Conservation (phyloP, 139 green algal genomes). For the Picocystis salinarum region DNA sequence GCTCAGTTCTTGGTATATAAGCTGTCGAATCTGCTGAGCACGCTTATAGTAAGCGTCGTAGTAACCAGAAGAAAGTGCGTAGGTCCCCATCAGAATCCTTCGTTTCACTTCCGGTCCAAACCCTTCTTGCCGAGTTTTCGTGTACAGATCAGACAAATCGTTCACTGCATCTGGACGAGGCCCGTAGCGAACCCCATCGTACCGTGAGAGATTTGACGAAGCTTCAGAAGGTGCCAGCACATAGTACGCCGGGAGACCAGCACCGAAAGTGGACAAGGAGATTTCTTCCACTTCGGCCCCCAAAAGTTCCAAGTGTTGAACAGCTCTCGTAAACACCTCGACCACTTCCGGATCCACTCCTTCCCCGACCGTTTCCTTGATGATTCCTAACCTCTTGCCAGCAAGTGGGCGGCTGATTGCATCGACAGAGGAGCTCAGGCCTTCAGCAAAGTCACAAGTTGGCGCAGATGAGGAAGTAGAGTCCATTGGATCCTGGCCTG, state of each 20-base stretch:
- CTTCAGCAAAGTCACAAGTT: slow-evolving; percentile 11
- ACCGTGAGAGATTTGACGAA: slow-evolving; percentile 81
- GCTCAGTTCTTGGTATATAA: slow-evolving; percentile 36
- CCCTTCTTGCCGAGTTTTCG: slow-evolving; percentile 26
- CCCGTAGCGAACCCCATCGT: slow-evolving; percentile 85
- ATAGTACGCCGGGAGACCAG: slow-evolving; percentile 88
- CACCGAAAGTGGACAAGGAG: slow-evolving; percentile 45
- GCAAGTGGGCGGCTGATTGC: slow-evolving; percentile 34
- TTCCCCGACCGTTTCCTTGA: slow-evolving; percentile 60
- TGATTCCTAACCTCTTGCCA: slow-evolving; percentile 47
- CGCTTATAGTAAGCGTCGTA: slow-evolving; percentile 93
- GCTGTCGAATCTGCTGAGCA: slow-evolving; percentile 79
- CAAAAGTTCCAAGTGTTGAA: slow-evolving; percentile 43
- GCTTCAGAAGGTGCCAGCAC: slow-evolving; percentile 81
- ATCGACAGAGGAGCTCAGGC: slow-evolving; percentile 17
- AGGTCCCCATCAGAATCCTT: slow-evolving; percentile 95
- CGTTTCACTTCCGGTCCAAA: slow-evolving; percentile 74
- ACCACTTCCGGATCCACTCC: slow-evolving; percentile 41
- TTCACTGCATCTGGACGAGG: slow-evolving; percentile 10
- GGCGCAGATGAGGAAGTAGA: slow-evolving; percentile 28
- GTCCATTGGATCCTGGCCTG: slow-evolving; percentile 44
- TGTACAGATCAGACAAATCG: slow-evolving; percentile 38
- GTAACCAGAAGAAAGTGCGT: slow-evolving; percentile 83
- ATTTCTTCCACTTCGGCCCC: slow-evolving; percentile 54
- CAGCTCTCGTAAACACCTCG: slow-evolving; percentile 22